Conservation (phyloP, 164 flowering plant genomes). For the Liriodendron chinense region DNA sequence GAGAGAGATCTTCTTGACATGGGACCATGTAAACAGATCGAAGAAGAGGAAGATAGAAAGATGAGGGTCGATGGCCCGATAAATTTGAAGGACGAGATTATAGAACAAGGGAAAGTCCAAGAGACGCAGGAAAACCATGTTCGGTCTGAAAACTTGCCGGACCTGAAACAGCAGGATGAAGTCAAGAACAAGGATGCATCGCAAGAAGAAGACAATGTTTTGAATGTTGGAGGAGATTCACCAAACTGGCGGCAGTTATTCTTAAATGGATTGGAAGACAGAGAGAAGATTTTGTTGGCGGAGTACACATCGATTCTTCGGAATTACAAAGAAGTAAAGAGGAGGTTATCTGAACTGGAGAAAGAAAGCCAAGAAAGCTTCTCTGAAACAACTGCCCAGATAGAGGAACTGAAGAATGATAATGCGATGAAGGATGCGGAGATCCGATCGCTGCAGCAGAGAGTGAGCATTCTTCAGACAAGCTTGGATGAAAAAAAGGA, state of each 20-base stretch:
- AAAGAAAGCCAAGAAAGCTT: slow-evolving; percentile 48
- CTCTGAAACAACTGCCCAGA: slow-evolving; percentile 40
- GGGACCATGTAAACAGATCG: slow-evolving; percentile 9
- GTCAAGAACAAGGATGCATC: slow-evolving; percentile 20
- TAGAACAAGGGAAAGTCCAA: slow-evolving; percentile 15
- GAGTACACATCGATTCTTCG: slow-evolving; percentile 58
- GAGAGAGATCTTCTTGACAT: slow-evolving; percentile 6
- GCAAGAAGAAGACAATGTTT: slow-evolving; percentile 8
- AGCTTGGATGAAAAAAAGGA: slow-evolving; percentile 6
- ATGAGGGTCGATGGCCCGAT: background rate
- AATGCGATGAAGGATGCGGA: slow-evolving; percentile 50
- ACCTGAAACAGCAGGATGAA: slow-evolving; percentile 15
- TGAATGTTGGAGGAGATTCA: slow-evolving; percentile 20
- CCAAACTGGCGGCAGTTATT: slow-evolving; percentile 53
- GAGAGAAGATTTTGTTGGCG: slow-evolving; percentile 55
- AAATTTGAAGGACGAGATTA: slow-evolving; percentile 7
- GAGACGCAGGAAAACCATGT: slow-evolving; percentile 4
- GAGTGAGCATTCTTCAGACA: slow-evolving; percentile 21
- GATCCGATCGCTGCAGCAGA: slow-evolving; percentile 39
- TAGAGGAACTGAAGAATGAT: slow-evolving; percentile 49
- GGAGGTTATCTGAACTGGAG: slow-evolving; percentile 51
- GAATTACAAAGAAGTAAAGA: slow-evolving; percentile 54
- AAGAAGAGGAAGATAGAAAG: slow-evolving; percentile 5
- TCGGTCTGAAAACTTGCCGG: slow-evolving; percentile 11
- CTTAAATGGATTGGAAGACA: slow-evolving; percentile 49